A percentile compares a stretch with the other conserved stretches of the same genome.
Conservation (phyloP, 1,139 yeast genomes). For the Eremothecium sinecaudum region DNA sequence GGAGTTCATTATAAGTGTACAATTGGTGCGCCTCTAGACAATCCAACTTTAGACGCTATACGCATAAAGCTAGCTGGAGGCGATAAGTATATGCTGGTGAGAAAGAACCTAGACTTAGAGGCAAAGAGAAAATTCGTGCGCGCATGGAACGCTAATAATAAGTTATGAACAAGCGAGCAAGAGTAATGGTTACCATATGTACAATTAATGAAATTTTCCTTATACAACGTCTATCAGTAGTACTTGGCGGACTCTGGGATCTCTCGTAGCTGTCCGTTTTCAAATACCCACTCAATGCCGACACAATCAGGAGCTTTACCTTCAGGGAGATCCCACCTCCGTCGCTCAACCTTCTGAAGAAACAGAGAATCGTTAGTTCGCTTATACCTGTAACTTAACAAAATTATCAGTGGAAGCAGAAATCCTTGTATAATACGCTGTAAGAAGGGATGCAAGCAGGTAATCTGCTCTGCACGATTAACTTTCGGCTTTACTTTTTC, state of each 20-base stretch:
- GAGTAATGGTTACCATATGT: no score
- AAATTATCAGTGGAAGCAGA: constrained; percentile 21
- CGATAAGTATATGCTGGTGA: constrained; percentile 35
- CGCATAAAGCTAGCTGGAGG: constrained; percentile 33
- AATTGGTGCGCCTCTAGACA: constrained; percentile 22
- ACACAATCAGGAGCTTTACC: constrained; percentile 21
- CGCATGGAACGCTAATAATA: constrained; percentile 12
- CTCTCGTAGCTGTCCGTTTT: constrained; percentile 8
- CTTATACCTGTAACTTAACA: constrained; percentile 24
- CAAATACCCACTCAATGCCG: constrained; percentile 19
- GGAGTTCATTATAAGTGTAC: constrained; percentile 24
- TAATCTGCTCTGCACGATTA: background rate
- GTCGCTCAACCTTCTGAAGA: constrained; percentile 18
- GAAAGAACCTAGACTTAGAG: constrained; percentile 27
- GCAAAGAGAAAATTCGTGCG: constrained; percentile 32
- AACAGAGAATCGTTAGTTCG: constrained; percentile 24
- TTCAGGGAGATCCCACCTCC: constrained; percentile 18
- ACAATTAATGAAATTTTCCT: no score
- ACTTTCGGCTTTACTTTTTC: background rate
- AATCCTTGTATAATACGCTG: constrained; percentile 16
- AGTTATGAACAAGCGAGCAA: no score
- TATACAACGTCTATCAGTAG: constrained; percentile 7
- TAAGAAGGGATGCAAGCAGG: constrained; percentile 11
- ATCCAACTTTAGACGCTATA: constrained; percentile 21
- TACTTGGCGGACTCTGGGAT: constrained; percentile 5